Evolutionary conservation across 2,329 filamentous ascomycete species (phyloP).

Genomic region (Cadophora gregata): DNA sequence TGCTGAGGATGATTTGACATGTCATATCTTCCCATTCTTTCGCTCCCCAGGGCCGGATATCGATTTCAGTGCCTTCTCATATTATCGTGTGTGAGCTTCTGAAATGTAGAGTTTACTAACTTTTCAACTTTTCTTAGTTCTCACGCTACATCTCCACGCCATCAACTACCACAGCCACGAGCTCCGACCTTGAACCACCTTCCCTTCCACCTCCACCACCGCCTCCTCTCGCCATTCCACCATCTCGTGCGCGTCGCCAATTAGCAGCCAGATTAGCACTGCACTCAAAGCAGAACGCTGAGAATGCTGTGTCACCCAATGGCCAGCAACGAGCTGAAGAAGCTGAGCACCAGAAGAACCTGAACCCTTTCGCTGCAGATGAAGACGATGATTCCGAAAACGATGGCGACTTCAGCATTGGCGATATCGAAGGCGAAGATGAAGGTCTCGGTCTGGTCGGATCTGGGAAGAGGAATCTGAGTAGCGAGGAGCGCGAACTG

Average conservation of each 20-base stretch:
- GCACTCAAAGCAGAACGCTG: conserved; percentile 65
- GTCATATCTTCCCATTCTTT: conserved; percentile 1
- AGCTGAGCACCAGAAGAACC: conserved; percentile 33
- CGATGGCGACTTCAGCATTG: conserved; percentile 40
- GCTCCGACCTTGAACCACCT: conserved; percentile 55
- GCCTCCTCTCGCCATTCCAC: conserved; percentile 82
- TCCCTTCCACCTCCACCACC: conserved; percentile 71
- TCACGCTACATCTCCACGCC: conserved; percentile 45
- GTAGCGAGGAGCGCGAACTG: conserved; percentile 23
- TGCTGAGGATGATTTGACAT: conserved; percentile 27
- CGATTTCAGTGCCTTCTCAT: conserved; percentile 22
- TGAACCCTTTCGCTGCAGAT: conserved; percentile 43
- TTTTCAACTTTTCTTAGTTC: conserved; percentile 38
- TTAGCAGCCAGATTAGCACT: conserved; percentile 86
- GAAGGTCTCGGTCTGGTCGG: conserved; percentile 36
- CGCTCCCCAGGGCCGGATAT: conserved; percentile 28
- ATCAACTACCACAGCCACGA: conserved; percentile 42
- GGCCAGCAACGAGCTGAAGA: conserved; percentile 35
- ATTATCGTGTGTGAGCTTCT: conserved; percentile 25
- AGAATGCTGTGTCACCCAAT: conserved; percentile 23
- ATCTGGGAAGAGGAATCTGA: conserved; percentile 16
- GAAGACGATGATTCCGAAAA: conserved; percentile 42
- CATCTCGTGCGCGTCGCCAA: conserved; percentile 84
- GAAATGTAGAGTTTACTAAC: conserved; percentile 33
- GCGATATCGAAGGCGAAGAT: conserved; percentile 40